Evolutionary conservation across 768 basidiomycete genomes (phyloP).

Genomic region (Boletus rex-veris): DNA sequence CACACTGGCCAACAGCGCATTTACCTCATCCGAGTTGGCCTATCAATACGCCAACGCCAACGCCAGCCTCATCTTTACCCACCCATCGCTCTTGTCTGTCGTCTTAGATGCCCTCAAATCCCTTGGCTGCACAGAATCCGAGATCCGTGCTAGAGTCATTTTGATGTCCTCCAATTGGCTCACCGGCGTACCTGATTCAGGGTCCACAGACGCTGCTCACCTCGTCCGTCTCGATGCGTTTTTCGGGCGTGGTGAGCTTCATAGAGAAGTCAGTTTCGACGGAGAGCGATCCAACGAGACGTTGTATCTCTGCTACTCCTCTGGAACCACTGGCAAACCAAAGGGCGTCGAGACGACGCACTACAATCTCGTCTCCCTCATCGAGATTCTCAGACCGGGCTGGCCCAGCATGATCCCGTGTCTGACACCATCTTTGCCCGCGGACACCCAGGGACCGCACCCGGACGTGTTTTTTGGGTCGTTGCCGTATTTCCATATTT

Average conservation of each 20-base stretch:
- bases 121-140: slow-evolving; percentile 42
- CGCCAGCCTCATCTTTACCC: slow-evolving; percentile 60
- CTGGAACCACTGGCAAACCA: slow-evolving; percentile 75
- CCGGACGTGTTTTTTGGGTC: slow-evolving; percentile 58
- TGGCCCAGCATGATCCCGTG: slow-evolving; percentile 41
- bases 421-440: slow-evolving; percentile 11
- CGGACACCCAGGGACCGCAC: neutral
- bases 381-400: slow-evolving; percentile 45
- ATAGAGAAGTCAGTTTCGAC: slow-evolving; percentile 53
- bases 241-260: slow-evolving; percentile 46
- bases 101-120: slow-evolving; percentile 55
- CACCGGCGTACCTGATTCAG: slow-evolving; percentile 30
- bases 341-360: slow-evolving; percentile 74
- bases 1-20: slow-evolving; percentile 72
- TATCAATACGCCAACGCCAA: slow-evolving; percentile 70
- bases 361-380: slow-evolving; percentile 60
- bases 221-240: slow-evolving; percentile 46
- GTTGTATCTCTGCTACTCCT: slow-evolving; percentile 57
- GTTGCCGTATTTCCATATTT: slow-evolving; percentile 58
- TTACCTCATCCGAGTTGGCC: slow-evolving; percentile 63
- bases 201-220: slow-evolving; percentile 31
- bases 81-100: slow-evolving; percentile 56
- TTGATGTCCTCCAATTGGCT: slow-evolving; percentile 51
- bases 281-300: slow-evolving; percentile 56
- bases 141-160: slow-evolving; percentile 54